These are phyloP conservation scores for Dillenia suffruticosa DNA, from an alignment of 164 flowering plant genomes.

Conservation along the genomic window DNA sequence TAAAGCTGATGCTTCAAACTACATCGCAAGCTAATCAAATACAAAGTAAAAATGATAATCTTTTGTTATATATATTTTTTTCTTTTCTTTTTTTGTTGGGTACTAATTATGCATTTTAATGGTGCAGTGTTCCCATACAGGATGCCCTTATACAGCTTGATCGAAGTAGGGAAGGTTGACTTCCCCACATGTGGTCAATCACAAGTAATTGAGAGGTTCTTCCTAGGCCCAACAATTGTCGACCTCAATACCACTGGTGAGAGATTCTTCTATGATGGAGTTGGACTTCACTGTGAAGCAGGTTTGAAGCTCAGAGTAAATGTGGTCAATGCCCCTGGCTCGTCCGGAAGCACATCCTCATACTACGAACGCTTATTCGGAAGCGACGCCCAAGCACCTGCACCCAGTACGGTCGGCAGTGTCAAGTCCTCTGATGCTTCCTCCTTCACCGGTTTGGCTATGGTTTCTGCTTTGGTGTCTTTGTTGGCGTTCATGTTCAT, in stretches of 20 bases:
- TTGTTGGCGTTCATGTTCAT: constrained; percentile 10
- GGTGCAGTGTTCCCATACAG: constrained; percentile 27
- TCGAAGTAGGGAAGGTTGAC: constrained; percentile 28
- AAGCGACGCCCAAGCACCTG: not conserved
- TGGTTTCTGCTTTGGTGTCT: constrained; percentile 10
- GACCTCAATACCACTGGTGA: constrained; percentile 22
- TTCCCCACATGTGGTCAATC: constrained; percentile 24
- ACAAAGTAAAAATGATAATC: not conserved
- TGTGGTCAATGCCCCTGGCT: constrained; percentile 21
- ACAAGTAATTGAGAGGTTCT: constrained; percentile 10
- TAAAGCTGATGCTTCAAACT: too few relatives aligned
- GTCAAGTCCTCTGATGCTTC: not conserved
- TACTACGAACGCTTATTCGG: not conserved
- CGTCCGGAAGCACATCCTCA: constrained; percentile 11
- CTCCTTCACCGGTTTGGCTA: not conserved
- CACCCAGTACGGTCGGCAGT: constrained; percentile 1
- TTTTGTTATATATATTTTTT: not conserved
- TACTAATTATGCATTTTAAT: not conserved
- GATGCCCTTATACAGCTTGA: constrained; percentile 20
- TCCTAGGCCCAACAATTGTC: constrained; percentile 23
- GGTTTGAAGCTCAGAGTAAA: constrained; percentile 42
- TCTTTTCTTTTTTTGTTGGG: too few relatives aligned
- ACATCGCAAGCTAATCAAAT: not conserved
- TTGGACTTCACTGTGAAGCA: constrained; percentile 44
- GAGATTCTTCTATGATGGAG: constrained; percentile 33